Conservation (phyloP, 208 protist genomes). For the Polymyxa betae region DNA sequence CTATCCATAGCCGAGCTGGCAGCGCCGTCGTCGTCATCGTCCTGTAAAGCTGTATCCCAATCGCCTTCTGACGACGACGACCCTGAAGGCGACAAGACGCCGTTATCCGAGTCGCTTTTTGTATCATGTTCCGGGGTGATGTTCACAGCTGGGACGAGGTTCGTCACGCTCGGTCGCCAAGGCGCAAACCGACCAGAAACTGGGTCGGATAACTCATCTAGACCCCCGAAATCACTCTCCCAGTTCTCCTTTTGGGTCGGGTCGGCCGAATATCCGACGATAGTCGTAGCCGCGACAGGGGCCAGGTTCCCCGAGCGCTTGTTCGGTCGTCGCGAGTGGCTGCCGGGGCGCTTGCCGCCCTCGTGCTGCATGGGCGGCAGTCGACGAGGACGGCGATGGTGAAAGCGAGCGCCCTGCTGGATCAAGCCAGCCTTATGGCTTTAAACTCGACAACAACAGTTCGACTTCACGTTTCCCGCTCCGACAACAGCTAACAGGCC, state of each 20-base stretch:
- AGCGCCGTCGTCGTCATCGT: constrained; percentile 30
- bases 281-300: too few species aligned
- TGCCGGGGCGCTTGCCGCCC: too few species aligned
- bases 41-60: not conserved
- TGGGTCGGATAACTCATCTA: not conserved
- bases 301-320: too few species aligned
- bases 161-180: not conserved
- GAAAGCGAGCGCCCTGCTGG: too few species aligned
- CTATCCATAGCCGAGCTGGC: not conserved
- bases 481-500: too few species aligned
- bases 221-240: constrained; percentile 35
- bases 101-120: not conserved
- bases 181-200: constrained; percentile 20
- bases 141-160: too few species aligned
- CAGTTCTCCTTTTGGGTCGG: constrained; percentile 51
- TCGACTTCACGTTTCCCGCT: too few species aligned
- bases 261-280: constrained; percentile 48
- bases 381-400: too few species aligned
- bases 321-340: too few species aligned
- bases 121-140: not conserved
- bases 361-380: too few species aligned
- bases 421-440: too few species aligned
- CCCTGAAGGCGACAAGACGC: not conserved
- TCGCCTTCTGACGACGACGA: constrained; percentile 47
- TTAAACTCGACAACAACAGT: too few species aligned